Evolutionary conservation across 345 rosid species (phyloP).

Genomic region (Salix viminalis): DNA sequence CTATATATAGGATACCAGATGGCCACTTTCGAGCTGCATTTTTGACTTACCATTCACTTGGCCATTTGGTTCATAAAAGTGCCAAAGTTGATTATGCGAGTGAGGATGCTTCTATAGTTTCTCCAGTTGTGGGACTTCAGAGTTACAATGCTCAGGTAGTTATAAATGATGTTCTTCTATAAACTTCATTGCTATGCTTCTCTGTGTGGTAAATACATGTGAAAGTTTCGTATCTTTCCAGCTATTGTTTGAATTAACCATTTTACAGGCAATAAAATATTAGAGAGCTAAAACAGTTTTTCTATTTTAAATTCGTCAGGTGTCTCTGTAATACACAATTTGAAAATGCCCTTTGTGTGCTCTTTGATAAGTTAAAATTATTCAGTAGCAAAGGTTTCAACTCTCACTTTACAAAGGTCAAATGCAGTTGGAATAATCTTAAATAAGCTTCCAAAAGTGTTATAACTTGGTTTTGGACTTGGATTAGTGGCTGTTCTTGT

Average conservation of each 20-base stretch:
- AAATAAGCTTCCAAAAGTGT: neutral
- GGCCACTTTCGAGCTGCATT: constrained; percentile 56
- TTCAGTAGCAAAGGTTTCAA: neutral
- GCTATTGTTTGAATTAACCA: neutral
- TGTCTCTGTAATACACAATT: neutral
- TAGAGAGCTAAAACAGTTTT: neutral
- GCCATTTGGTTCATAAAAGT: constrained; percentile 37
- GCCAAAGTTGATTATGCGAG: constrained; percentile 18
- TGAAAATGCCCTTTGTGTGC: neutral
- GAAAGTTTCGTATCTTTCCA: neutral
- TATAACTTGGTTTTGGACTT: neutral
- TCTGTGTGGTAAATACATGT: neutral
- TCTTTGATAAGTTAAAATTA: neutral
- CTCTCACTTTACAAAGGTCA: too few species aligned
- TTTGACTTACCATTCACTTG: constrained; percentile 56
- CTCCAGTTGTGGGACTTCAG: constrained; percentile 54
- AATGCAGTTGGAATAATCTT: neutral
- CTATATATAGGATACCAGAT: constrained; percentile 62
- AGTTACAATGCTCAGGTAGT: constrained; percentile 60
- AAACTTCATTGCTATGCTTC: neutral
- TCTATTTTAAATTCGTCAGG: too few species aligned
- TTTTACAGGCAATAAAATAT: neutral
- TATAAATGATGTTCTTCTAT: neutral
- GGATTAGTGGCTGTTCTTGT: neutral
- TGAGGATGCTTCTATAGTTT: constrained; percentile 23